Percentiles rank a stretch among this genome's conserved stretches.
These are phyloP conservation scores for Fusarium newnesense DNA, from an alignment of 2,329 filamentous ascomycete genomes.

Conservation along the genomic window DNA sequence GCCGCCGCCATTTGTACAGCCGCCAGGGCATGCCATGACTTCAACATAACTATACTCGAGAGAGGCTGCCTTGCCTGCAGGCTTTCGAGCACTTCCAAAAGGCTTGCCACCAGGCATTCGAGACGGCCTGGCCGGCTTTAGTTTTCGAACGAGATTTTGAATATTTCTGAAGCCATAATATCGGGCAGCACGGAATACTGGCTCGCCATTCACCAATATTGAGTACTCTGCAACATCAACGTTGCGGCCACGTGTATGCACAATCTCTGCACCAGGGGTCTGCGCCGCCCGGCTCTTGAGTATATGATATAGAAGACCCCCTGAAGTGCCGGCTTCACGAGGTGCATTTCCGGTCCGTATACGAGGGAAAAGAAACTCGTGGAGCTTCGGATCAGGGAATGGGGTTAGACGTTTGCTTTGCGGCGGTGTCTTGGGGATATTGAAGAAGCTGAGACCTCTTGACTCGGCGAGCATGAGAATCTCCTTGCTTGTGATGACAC, in stretches of 20 bases:
- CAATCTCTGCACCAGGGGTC: constrained; percentile 77
- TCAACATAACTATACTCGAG: constrained; percentile 92
- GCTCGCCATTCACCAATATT: constrained; percentile 67
- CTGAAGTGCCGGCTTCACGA: constrained; percentile 78
- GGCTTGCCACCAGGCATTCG: constrained; percentile 81
- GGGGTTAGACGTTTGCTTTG: constrained; percentile 54
- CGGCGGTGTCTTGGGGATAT: constrained; percentile 70
- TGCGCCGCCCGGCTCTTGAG: constrained; percentile 77
- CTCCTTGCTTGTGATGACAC: constrained; percentile 96
- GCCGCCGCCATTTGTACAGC: constrained; percentile 96
- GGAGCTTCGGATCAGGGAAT: constrained; percentile 79
- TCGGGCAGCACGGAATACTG: constrained; percentile 81
- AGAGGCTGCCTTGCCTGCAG: constrained; percentile 58
- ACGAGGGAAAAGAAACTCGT: constrained; percentile 79
- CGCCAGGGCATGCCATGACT: constrained; percentile 99
- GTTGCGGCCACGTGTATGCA: constrained; percentile 82
- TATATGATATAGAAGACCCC: constrained; percentile 88
- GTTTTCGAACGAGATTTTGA: constrained; percentile 91
- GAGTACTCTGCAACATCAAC: constrained; percentile 89
- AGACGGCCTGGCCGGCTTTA: constrained; percentile 83
- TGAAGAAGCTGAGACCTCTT: constrained; percentile 80
- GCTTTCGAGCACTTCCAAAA: constrained; percentile 65
- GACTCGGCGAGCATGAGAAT: constrained; percentile 88
- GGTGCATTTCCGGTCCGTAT: constrained; percentile 55
- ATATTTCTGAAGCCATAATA: constrained; percentile 99